Evolutionary conservation across 2,329 filamentous ascomycete species (phyloP), one percentile per base, ranked within the genome.

Genomic region (Endoconidiophora polonica): DNA sequence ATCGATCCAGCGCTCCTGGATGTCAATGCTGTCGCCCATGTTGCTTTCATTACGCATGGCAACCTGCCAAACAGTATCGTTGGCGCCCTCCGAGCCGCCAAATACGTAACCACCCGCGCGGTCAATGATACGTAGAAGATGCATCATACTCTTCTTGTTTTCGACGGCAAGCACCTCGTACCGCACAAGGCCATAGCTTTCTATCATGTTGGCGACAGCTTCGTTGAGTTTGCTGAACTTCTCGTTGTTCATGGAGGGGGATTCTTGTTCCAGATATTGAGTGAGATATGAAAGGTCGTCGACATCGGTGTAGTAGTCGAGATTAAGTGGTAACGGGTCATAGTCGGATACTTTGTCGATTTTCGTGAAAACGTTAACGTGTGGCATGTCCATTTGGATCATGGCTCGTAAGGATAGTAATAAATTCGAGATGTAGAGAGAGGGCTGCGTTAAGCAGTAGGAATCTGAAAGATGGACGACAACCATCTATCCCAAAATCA

Each of bases 241-340:
- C 18, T 76, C 72, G 57, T 76, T 79, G 5, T 74, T 73, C 61
- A 82, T 65, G 4, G 71, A 74, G 0, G 85, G 79, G 1, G 82
- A 81, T 63, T 98, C 91, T 22, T 76, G 73, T 58, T 87, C 80
- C 40, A 98, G 76, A 54, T 81, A 73, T 1, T 87, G 86, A 0
- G 91, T 74, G 10, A 98, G 72, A 57, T 94, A 86, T 20, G 77
- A 77, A 3, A 98, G 74, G 59, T 95, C 87, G 64, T 98, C 88
- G 5, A 96, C 90, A 63, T 98, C 90, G 54, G 91, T 96, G 64
- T 96, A 98, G 65, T 82, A 98, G 56, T 95, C 88, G 53, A 98
- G 79, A 59, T 94, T 94, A 70, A 98, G 95, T 0, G 88, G 86
- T 0, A 98, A 72, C 23, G 85, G 77, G 44, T 86, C 81, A 60